phyloP scores from a whole-genome alignment of 2,329 filamentous ascomycete genomes.

The Cercospora canescens region DNA sequence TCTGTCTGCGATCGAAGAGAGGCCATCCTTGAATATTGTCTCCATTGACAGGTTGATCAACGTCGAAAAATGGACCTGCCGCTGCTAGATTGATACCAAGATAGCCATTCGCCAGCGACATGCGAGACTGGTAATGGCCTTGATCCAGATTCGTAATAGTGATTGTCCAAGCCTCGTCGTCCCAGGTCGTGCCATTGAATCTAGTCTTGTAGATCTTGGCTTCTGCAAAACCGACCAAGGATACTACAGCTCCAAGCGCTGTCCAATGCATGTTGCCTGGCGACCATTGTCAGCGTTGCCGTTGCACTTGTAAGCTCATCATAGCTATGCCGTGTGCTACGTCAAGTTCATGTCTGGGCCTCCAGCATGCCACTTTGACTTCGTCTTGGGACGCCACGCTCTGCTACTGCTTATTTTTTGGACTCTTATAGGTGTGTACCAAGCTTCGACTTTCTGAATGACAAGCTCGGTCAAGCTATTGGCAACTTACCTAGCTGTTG shows the following conservation, averaged over 20 bases:
- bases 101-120: constrained; percentile 64
- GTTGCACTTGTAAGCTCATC: not conserved
- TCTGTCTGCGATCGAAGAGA: constrained; percentile 61
- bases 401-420: not conserved
- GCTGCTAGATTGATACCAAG: constrained; percentile 64
- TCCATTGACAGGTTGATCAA: constrained; percentile 55
- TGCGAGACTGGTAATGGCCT: constrained; percentile 61
- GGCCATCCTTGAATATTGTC: constrained; percentile 65
- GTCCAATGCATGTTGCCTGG: not conserved
- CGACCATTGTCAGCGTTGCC: not conserved
- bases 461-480: not conserved
- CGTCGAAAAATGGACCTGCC: constrained; percentile 64
- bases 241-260: not conserved
- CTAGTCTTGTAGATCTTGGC: constrained; percentile 47
- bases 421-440: not conserved
- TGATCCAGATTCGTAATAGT: constrained; percentile 55
- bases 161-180: constrained; percentile 59
- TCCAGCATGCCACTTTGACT: not conserved
- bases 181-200: constrained; percentile 58
- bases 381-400: not conserved
- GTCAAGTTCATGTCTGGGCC: not conserved
- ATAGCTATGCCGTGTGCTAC: not conserved
- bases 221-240: not conserved
- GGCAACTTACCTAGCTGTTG: not conserved
- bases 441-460: constrained; percentile 2